Percentiles rank a stretch among this genome's conserved stretches.
These are phyloP conservation scores for Monascus purpureus DNA, from an alignment of 495 filamentous ascomycete genomes.

Conservation along the genomic window DNA sequence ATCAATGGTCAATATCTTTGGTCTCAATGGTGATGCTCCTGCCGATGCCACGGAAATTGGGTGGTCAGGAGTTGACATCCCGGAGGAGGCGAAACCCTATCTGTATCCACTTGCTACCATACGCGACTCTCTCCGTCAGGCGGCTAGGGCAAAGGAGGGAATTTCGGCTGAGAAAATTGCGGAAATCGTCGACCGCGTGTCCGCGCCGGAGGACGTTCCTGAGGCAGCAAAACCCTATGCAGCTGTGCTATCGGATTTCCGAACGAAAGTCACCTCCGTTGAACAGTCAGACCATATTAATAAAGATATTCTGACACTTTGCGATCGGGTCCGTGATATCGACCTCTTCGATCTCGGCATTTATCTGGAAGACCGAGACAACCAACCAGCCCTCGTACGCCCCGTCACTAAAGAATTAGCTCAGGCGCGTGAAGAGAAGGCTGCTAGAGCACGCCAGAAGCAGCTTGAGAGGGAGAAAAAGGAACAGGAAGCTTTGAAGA, in stretches of 20 bases:
- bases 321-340: constrained; percentile 65
- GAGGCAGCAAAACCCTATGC: constrained; percentile 24
- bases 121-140: constrained; percentile 50
- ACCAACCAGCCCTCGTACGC: constrained; percentile 62
- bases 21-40: constrained; percentile 54
- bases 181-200: constrained; percentile 13
- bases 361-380: constrained; percentile 75
- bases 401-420: constrained; percentile 62
- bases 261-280: constrained; percentile 27
- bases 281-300: constrained; percentile 27
- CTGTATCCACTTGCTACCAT: constrained; percentile 49
- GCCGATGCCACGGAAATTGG: constrained; percentile 52
- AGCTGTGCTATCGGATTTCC: constrained; percentile 22
- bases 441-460: constrained; percentile 33
- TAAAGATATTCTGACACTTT: constrained; percentile 54
- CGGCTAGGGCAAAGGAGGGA: constrained; percentile 31
- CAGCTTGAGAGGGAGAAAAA: constrained; percentile 42
- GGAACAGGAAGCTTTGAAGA: constrained; percentile 41
- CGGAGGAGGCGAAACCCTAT: constrained; percentile 47
- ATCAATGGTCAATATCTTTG: constrained; percentile 68
- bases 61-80: constrained; percentile 63
- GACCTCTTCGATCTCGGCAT: constrained; percentile 68
- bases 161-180: constrained; percentile 19
- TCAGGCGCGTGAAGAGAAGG: constrained; percentile 59
- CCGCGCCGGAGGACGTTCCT: constrained; percentile 10